Evolutionary conservation across 2,329 filamentous ascomycete genomes (phyloP).

Genomic region (Dothideomycetidae sp.): DNA sequence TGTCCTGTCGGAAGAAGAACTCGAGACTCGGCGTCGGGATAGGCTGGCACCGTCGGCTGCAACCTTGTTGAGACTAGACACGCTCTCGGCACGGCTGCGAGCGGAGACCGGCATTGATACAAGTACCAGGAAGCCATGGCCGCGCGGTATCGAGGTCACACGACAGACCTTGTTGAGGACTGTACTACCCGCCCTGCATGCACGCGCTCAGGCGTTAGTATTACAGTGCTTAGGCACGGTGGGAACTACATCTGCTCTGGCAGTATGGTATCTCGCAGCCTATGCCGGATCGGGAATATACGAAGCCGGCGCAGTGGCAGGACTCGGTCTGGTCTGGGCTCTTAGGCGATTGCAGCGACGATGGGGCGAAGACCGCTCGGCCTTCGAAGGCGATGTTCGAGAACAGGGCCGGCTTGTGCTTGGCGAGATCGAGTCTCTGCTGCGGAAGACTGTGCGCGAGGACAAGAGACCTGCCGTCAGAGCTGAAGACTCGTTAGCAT

Average conservation of each 20-base stretch:
- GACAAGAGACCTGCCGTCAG: constrained; percentile 27
- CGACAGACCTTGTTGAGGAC: constrained; percentile 37
- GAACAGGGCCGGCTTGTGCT: constrained; percentile 45
- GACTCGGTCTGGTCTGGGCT: constrained; percentile 43
- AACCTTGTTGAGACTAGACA: constrained; percentile 18
- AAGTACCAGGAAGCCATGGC: constrained; percentile 44
- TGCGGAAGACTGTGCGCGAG: constrained; percentile 33
- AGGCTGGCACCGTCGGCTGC: constrained; percentile 13
- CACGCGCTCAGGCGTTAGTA: constrained; percentile 38
- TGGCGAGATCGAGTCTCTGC: constrained; percentile 36
- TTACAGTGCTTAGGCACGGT: constrained; percentile 63
- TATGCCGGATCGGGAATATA: constrained; percentile 38
- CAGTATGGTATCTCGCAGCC: constrained; percentile 41
- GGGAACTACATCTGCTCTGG: constrained; percentile 39
- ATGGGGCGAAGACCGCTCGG: constrained; percentile 41
- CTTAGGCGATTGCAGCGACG: constrained; percentile 43
- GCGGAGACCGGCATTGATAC: constrained; percentile 20
- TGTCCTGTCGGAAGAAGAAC: background rate
- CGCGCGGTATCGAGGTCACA: constrained; percentile 55
- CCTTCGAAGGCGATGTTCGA: constrained; percentile 38
- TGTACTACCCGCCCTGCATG: constrained; percentile 31
- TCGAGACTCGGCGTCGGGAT: background rate
- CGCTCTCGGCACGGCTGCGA: constrained; percentile 16
- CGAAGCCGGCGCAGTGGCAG: constrained; percentile 45
- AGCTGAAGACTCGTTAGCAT: constrained; percentile 25